Evolutionary conservation across 2,329 filamentous ascomycete genomes (phyloP).

Genomic region (Pseudogymnoascus sp.): DNA sequence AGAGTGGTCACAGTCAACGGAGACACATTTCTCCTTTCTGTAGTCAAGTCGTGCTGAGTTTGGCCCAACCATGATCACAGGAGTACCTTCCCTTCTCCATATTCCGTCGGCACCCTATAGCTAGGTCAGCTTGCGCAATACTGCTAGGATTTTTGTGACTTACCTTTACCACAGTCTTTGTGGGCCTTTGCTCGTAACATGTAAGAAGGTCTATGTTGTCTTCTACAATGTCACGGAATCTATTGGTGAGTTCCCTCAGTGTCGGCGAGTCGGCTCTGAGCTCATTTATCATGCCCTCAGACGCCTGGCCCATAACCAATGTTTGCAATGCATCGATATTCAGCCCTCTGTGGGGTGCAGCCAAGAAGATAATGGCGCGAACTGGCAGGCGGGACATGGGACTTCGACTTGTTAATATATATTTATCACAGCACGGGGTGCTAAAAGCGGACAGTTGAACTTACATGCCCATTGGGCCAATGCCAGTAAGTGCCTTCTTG

Average conservation of each 20-base stretch:
- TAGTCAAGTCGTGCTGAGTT: slow-evolving; percentile 15
- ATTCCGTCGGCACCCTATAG: slow-evolving; percentile 7
- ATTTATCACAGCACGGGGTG: neutral
- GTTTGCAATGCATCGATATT: slow-evolving; percentile 18
- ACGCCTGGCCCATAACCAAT: slow-evolving; percentile 18
- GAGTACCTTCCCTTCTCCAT: slow-evolving; percentile 18
- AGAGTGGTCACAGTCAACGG: slow-evolving; percentile 17
- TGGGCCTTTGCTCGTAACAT: slow-evolving; percentile 18
- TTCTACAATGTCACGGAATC: slow-evolving; percentile 16
- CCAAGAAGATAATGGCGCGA: slow-evolving; percentile 22
- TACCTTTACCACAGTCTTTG: slow-evolving; percentile 17
- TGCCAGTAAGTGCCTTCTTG: slow-evolving; percentile 1
- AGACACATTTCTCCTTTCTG: slow-evolving; percentile 13
- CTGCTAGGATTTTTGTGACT: neutral
- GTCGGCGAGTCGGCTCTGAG: slow-evolving; percentile 17
- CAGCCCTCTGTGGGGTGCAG: slow-evolving; percentile 22
- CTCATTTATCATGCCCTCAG: slow-evolving; percentile 18
- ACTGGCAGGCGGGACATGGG: slow-evolving; percentile 10
- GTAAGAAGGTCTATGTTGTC: slow-evolving; percentile 18
- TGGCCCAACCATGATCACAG: slow-evolving; percentile 15
- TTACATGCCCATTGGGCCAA: neutral
- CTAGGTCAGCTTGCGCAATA: neutral
- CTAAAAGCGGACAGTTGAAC: neutral
- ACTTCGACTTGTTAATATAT: neutral
- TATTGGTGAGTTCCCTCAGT: slow-evolving; percentile 16